These are phyloP conservation scores for Ramicandelaber brevisporus DNA, from an alignment of 192 early-diverging fungal genomes.

Conservation along the genomic window DNA sequence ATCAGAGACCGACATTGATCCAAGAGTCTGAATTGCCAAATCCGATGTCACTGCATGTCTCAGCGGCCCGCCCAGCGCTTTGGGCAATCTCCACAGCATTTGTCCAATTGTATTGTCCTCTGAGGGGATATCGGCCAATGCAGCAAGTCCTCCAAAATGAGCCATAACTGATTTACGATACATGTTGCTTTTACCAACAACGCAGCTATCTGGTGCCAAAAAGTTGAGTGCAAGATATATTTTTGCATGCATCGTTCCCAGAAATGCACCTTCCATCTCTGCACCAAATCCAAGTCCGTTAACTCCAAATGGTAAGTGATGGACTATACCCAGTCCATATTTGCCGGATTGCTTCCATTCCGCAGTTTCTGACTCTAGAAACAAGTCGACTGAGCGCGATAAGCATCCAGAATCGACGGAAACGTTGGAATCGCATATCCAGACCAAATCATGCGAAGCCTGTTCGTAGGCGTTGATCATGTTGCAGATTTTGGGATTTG, in stretches of 20 bases:
- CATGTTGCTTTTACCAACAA: conserved; percentile 87
- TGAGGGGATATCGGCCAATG: conserved; percentile 77
- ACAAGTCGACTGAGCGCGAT: conserved; percentile 52
- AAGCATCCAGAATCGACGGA: conserved; percentile 48
- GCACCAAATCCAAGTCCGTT: conserved; percentile 44
- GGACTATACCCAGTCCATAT: conserved; percentile 69
- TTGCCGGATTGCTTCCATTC: too few species aligned
- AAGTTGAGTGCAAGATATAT: conserved; percentile 90
- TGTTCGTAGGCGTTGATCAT: conserved; percentile 55
- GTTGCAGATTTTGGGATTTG: conserved; percentile 95
- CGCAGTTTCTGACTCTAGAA: too few species aligned
- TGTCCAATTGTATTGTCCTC: conserved; percentile 91
- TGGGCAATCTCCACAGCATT: conserved; percentile 53
- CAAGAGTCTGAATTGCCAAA: conserved; percentile 61
- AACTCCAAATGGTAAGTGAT: conserved; percentile 72
- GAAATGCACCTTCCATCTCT: conserved; percentile 61
- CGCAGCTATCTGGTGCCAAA: conserved; percentile 53
- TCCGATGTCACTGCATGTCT: conserved; percentile 73
- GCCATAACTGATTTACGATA: conserved; percentile 68
- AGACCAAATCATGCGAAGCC: conserved; percentile 67
- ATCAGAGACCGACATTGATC: conserved; percentile 39
- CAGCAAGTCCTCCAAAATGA: conserved; percentile 46
- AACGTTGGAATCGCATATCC: conserved; percentile 90
- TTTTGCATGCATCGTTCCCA: conserved; percentile 77
- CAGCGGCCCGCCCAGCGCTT: too few species aligned